Percentiles rank a stretch among this genome's conserved stretches.
phyloP scores from a whole-genome alignment of 78 protist genomes.

The Dictyostelium firmibasis region DNA sequence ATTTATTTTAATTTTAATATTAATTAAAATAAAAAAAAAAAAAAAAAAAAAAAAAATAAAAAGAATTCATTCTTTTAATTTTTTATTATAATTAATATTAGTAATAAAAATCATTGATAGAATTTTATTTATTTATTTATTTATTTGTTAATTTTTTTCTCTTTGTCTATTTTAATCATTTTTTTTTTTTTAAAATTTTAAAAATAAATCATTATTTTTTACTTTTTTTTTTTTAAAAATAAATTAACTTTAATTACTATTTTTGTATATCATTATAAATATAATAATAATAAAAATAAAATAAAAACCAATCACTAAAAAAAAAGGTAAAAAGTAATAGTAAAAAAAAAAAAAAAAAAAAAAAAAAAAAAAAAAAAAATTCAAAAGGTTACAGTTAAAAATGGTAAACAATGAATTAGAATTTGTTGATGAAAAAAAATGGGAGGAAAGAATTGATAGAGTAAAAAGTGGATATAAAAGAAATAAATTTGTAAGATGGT shows the following conservation, averaged over 20 bases:
- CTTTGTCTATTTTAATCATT: not conserved
- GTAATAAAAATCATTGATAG: too few relatives aligned
- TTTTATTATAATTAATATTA: too few relatives aligned
- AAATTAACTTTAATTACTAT: too few relatives aligned
- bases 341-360: not conserved
- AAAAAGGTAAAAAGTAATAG: not conserved
- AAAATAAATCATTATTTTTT: too few relatives aligned
- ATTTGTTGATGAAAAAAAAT: constrained; percentile 7
- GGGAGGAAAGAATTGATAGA: constrained; percentile 12
- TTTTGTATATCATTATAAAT: too few relatives aligned
- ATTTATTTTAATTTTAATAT: too few relatives aligned
- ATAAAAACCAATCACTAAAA: not conserved
- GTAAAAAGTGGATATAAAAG: not conserved
- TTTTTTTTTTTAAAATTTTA: too few relatives aligned
- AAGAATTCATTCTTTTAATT: not conserved
- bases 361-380: not conserved
- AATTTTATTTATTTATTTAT: too few relatives aligned
- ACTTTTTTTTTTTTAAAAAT: too few relatives aligned
- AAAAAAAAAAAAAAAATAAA: not conserved
- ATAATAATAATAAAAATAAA: too few relatives aligned
- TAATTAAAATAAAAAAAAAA: not conserved
- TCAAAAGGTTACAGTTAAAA: not conserved
- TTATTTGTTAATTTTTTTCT: too few relatives aligned
- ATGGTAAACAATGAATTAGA: constrained; percentile 18
- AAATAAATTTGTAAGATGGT: constrained; percentile 11